Conservation (phyloP, 495 filamentous ascomycete genomes). For the Glutinoglossum americanum region DNA sequence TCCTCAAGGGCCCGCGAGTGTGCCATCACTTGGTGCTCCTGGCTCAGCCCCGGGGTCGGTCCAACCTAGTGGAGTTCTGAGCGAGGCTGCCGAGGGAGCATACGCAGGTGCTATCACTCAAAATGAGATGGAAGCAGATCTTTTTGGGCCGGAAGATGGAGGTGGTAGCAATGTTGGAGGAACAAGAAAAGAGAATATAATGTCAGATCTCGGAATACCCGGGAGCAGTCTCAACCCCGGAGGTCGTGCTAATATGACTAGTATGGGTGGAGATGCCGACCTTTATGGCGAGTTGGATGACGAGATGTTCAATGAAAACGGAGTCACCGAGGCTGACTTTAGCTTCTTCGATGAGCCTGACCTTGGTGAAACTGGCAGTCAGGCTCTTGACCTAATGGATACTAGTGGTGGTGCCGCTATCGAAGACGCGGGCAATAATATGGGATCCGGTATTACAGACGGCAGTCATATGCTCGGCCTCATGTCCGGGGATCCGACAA, state of each 20-base stretch:
- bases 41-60: constrained; percentile 21
- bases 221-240: not conserved
- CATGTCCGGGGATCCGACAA: not conserved
- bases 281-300: constrained; percentile 44
- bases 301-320: constrained; percentile 26
- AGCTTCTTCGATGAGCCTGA: constrained; percentile 65
- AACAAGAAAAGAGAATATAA: not conserved
- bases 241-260: not conserved
- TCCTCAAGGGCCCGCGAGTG: constrained; percentile 13
- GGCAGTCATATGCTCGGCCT: not conserved
- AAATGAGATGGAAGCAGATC: not conserved
- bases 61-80: not conserved
- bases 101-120: not conserved
- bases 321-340: constrained; percentile 79
- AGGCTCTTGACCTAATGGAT: not conserved
- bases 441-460: not conserved
- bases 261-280: constrained; percentile 25
- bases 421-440: not conserved
- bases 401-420: not conserved
- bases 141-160: not conserved
- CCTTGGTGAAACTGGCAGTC: constrained; percentile 12
- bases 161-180: not conserved
- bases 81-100: not conserved
- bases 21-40: constrained; percentile 27
- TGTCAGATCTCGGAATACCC: not conserved